phyloP scores from a whole-genome alignment of 495 filamentous ascomycete species.

The Usnea hakonensis region DNA sequence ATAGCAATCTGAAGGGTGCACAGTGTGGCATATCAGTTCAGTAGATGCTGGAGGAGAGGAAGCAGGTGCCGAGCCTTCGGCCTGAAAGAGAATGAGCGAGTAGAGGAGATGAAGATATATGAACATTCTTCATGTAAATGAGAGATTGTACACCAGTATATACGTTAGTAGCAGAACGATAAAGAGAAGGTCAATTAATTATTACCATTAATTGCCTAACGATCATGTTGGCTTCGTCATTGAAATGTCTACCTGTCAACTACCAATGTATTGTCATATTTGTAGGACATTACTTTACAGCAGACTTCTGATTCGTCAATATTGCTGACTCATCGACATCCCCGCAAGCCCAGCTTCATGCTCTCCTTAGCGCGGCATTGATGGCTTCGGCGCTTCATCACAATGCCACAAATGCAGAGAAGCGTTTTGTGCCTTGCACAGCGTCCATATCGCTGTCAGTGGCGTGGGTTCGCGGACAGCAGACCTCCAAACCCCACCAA shows the following conservation, averaged over 20 bases:
- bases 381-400: neutral
- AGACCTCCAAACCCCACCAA: conserved; percentile 14
- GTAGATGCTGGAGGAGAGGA: conserved; percentile 23
- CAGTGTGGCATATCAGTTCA: conserved; percentile 57
- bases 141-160: neutral
- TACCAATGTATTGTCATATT: too few relatives aligned
- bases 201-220: too few relatives aligned
- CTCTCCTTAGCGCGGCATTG: conserved; percentile 1
- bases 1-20: conserved; percentile 53
- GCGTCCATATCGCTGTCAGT: conserved; percentile 6
- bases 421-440: conserved; percentile 4
- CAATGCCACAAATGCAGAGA: conserved; percentile 15
- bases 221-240: neutral
- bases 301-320: conserved; percentile 5
- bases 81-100: neutral
- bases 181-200: neutral
- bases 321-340: conserved; percentile 11
- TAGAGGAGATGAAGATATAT: conserved; percentile 1
- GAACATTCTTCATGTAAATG: neutral
- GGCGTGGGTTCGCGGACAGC: conserved; percentile 13
- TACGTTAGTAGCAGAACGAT: neutral
- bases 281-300: too few relatives aligned
- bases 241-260: neutral
- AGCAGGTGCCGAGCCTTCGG: conserved; percentile 3
- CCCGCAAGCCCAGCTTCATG: neutral